These are phyloP conservation scores for Phytophthora kernoviae DNA, from an alignment of 352 stramenopile genomes.

Conservation along the genomic window DNA sequence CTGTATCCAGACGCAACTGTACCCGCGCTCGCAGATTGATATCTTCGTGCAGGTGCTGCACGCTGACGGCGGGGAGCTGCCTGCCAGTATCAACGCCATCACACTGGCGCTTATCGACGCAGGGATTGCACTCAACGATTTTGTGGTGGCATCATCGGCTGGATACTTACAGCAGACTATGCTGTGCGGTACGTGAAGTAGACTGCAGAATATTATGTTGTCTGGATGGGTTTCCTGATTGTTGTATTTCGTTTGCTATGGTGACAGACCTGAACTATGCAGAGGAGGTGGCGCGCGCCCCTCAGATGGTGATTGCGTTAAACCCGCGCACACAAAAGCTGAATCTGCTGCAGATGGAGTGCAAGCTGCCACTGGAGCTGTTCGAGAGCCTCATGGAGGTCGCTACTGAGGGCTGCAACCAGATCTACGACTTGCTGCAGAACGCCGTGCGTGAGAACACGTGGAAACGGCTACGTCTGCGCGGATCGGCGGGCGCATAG, in stretches of 20 bases:
- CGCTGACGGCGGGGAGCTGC: conserved; percentile 87
- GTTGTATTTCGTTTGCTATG: conserved; percentile 1
- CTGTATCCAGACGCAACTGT: conserved; percentile 91
- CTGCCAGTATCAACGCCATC: conserved; percentile 90
- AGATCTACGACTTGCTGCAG: conserved; percentile 87
- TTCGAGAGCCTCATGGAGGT: conserved; percentile 88
- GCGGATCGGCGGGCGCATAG: conserved; percentile 46
- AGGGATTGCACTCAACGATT: conserved; percentile 92
- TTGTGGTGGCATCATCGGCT: conserved; percentile 89
- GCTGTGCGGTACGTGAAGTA: conserved; percentile 63
- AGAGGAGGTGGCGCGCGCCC: conserved; percentile 86
- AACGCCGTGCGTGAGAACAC: conserved; percentile 87
- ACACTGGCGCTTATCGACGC: conserved; percentile 91
- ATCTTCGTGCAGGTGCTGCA: conserved; percentile 93
- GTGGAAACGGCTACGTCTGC: conserved; percentile 75
- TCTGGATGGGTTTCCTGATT: conserved; percentile 13
- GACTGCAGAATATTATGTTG: neutral
- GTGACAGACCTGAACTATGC: conserved; percentile 88
- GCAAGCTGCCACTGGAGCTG: conserved; percentile 87
- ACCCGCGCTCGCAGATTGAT: conserved; percentile 92
- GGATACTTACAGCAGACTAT: conserved; percentile 91
- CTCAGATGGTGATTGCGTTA: conserved; percentile 87
- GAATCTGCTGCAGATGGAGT: conserved; percentile 91
- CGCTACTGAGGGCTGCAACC: conserved; percentile 79
- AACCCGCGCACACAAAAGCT: conserved; percentile 90